A percentile compares a stretch with the other conserved stretches of the same genome.
Conservation (phyloP, 106 monocot species). For the Gastrodia elata region DNA sequence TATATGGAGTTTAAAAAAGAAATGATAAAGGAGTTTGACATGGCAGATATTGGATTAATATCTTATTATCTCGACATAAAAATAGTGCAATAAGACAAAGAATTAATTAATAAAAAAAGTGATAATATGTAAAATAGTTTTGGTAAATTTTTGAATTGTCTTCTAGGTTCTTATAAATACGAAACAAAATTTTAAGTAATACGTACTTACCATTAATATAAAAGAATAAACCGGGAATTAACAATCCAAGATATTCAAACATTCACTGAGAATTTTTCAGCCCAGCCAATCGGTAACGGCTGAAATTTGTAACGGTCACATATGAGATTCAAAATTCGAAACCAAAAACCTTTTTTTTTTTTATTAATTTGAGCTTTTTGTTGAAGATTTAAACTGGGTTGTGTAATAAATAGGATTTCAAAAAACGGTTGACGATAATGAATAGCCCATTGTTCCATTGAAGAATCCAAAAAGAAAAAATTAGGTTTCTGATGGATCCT, state of each 20-base stretch:
- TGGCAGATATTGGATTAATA: slow-evolving; percentile 8
- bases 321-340: background rate
- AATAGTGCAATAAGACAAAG: background rate
- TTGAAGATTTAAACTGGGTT: no score
- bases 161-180: no score
- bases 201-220: no score
- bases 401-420: no score
- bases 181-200: no score
- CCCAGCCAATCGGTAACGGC: background rate
- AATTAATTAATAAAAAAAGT: slow-evolving; percentile 9
- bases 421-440: no score
- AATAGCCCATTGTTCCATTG: slow-evolving; percentile 1
- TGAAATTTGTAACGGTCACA: background rate
- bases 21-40: slow-evolving; percentile 5
- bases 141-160: no score
- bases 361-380: background rate
- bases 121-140: no score
- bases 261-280: no score
- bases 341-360: background rate
- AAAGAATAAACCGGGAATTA: no score
- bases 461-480: background rate
- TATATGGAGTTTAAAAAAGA: background rate
- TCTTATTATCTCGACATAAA: background rate
- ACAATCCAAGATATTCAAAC: no score
- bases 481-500: background rate